Conservation (phyloP, 140 eudicot species). For the Oenanthe javanica region DNA sequence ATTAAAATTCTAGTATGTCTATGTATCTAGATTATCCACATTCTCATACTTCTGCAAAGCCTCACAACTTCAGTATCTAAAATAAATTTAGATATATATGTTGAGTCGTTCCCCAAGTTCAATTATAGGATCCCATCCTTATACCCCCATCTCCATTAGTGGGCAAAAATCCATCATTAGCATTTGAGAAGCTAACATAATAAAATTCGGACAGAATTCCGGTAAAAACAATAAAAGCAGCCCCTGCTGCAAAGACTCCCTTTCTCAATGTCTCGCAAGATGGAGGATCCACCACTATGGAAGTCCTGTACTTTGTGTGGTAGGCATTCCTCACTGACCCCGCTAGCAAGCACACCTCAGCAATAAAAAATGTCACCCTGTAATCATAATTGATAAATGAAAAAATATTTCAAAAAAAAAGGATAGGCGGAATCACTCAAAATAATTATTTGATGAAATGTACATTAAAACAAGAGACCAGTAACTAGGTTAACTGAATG, state of each 20-base stretch:
- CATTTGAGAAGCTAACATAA: slow-evolving; percentile 62
- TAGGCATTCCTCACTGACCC: slow-evolving; percentile 83
- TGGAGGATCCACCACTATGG: slow-evolving; percentile 38
- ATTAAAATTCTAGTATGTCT: not conserved
- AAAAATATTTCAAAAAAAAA: not conserved
- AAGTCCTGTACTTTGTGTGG: slow-evolving; percentile 63
- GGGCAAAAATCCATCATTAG: slow-evolving; percentile 44
- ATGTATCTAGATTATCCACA: slow-evolving; percentile 3
- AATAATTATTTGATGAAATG: not conserved
- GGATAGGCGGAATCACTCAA: not conserved
- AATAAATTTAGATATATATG: slow-evolving; percentile 1
- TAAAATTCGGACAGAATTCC: slow-evolving; percentile 79
- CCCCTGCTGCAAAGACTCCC: slow-evolving; percentile 88
- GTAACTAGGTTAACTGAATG: not conserved
- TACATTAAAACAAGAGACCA: too few relatives aligned
- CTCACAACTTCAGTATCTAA: slow-evolving; percentile 10
- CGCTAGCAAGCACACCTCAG: slow-evolving; percentile 81
- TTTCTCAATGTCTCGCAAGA: slow-evolving; percentile 75
- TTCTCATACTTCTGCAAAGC: slow-evolving; percentile 2
- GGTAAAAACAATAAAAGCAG: slow-evolving; percentile 80
- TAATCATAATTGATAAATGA: not conserved
- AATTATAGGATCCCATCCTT: slow-evolving; percentile 50
- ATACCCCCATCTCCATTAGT: slow-evolving; percentile 45
- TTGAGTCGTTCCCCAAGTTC: slow-evolving; percentile 10
- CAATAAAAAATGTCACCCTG: slow-evolving; percentile 79